Percentiles rank a stretch among this genome's conserved stretches.
These are phyloP conservation scores for Pythium diclinum DNA, from an alignment of 352 stramenopile species.

Conservation along the genomic window DNA sequence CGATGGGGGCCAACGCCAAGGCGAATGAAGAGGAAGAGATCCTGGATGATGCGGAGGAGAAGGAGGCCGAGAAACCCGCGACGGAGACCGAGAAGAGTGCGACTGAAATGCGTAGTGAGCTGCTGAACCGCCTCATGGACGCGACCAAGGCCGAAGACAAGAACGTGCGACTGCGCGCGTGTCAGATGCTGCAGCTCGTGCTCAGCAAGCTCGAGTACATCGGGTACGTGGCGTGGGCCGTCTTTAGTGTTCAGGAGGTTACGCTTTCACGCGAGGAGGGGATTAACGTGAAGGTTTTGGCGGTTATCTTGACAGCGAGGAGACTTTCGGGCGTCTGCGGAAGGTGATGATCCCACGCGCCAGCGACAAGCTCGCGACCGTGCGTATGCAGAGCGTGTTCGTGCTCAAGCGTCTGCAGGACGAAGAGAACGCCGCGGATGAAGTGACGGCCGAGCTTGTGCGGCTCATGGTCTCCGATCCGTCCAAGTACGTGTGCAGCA, in stretches of 20 bases:
- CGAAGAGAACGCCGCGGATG: conserved; percentile 35
- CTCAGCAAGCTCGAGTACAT: conserved; percentile 51
- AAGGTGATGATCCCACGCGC: conserved; percentile 46
- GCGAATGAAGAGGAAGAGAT: conserved; percentile 6
- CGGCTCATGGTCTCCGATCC: conserved; percentile 68
- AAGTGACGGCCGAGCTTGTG: conserved; percentile 44
- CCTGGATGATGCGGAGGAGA: not conserved
- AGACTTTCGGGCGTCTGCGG: conserved; percentile 35
- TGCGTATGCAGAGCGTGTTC: conserved; percentile 61
- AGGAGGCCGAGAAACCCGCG: no score
- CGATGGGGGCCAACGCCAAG: conserved; percentile 10
- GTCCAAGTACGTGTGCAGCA: conserved; percentile 46
- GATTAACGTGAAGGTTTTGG: no score
- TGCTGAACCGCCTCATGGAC: conserved; percentile 45
- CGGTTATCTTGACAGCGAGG: conserved; percentile 28
- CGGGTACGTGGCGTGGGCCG: conserved; percentile 33
- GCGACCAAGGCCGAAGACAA: conserved; percentile 65
- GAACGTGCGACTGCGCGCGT: conserved; percentile 46
- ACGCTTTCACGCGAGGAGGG: no score
- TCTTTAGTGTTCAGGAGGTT: no score
- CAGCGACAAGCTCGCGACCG: conserved; percentile 56
- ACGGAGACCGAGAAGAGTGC: conserved; percentile 10
- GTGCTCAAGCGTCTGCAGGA: conserved; percentile 62
- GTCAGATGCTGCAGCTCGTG: conserved; percentile 60
- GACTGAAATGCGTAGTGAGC: conserved; percentile 44